Conservation (phyloP, 352 stramenopile genomes). For the Globisporangium perplexum region DNA sequence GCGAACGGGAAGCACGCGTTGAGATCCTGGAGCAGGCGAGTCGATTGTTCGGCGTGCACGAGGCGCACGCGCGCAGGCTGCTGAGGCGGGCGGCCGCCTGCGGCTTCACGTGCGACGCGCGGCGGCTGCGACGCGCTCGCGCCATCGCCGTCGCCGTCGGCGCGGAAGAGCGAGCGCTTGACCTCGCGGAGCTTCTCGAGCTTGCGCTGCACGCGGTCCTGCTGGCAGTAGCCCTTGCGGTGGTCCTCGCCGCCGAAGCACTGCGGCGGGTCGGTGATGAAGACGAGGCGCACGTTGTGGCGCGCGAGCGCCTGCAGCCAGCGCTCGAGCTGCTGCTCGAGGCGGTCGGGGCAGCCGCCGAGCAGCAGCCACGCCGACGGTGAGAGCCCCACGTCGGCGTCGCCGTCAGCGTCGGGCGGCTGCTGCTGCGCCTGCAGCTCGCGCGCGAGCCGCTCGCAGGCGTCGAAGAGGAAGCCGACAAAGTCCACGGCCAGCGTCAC, state of each 20-base stretch:
- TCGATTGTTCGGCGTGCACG: constrained; percentile 6
- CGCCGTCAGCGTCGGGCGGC: background rate
- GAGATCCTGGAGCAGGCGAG: constrained; percentile 40
- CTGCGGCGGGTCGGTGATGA: constrained; percentile 69
- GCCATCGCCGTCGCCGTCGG: background rate
- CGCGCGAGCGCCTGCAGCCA: constrained; percentile 42
- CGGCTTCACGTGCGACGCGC: no score
- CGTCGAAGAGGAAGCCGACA: constrained; percentile 67
- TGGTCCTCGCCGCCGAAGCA: constrained; percentile 67
- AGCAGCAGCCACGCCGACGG: constrained; percentile 54
- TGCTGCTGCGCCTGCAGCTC: constrained; percentile 19
- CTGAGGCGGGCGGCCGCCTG: no score
- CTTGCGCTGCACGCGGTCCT: constrained; percentile 56
- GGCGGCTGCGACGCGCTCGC: no score
- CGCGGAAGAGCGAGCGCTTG: constrained; percentile 19
- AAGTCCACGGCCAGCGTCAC: constrained; percentile 80
- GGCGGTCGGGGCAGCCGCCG: constrained; percentile 37
- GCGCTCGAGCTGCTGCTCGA: constrained; percentile 35
- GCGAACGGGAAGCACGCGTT: constrained; percentile 78
- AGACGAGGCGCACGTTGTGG: constrained; percentile 47
- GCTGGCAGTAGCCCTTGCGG: constrained; percentile 50
- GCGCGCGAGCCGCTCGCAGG: constrained; percentile 52
- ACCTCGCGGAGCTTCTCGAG: constrained; percentile 38
- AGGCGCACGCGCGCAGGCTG: constrained; percentile 10
- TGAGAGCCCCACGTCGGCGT: constrained; percentile 14